Base-by-base conservation (phyloP, 768 basidiomycete genomes). In the Pleurotus salmoneostramineus region DNA sequence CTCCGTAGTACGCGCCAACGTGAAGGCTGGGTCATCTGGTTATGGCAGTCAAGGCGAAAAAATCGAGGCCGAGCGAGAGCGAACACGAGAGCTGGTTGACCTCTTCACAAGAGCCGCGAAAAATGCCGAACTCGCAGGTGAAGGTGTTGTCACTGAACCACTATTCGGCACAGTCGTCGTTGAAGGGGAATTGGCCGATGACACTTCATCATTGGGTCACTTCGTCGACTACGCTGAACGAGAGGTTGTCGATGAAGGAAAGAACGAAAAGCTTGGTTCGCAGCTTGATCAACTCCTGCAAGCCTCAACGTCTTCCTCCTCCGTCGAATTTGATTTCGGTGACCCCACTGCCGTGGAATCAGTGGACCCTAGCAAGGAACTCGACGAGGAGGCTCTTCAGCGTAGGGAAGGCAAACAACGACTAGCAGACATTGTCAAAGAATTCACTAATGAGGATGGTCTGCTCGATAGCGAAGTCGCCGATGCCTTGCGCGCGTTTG, bases 401-500 rank as follows among this genome's bases (percentile, higher is more conserved):
- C 40, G n/a, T 21, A 55, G 15, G 35, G 40, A 27, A 31, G 40
- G 40, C 15, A 55, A 32, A 6, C 52, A 40, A 40, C 15, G 40
- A 5, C 40, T 55, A 5, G 43, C 40, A 43, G 36, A 40, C 6
- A 55, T 55, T 10, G 40, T 55, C 52, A 31, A 40, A n/a, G 52
- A 55, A 31, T 55, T 55, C 6, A 55, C 52, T 3, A 55, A 55
- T n/a, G 40, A 43, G 5, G 40, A 55, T 8, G 52, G 52, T 21
- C 37, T 36, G 35, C 52, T 55, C 8, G 52, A 55, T n/a, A 7
- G 12, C 8, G 52, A 55, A 5, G 52, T 55, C 8, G 52, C 52
- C 34, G 52, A 55, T n/a, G 52, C 52, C 11, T 31, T 55, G 17
- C 35, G 37, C 17, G 52, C 52, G 31, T 55, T 55, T n/a, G 52